Conservation (phyloP, 1,284 basidiomycete species). For the Xerocomus amazonicus region DNA sequence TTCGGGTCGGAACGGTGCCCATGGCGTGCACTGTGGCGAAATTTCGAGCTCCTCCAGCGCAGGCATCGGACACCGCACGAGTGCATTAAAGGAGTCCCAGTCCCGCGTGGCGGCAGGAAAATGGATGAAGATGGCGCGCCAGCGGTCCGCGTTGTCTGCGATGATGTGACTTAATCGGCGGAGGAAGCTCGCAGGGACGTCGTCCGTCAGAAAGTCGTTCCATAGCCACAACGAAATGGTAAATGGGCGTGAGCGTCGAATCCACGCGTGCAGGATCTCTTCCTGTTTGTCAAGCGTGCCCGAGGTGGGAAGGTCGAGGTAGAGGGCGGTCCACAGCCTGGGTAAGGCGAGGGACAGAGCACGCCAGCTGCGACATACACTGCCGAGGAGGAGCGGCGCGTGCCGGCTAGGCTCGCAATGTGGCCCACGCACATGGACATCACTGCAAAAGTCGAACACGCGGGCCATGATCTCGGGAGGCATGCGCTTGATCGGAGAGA, state of each 20-base stretch:
- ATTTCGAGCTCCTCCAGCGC: constrained; percentile 31
- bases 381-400: constrained; percentile 27
- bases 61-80: constrained; percentile 25
- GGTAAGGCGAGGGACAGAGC: constrained; percentile 28
- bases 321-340: constrained; percentile 31
- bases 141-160: constrained; percentile 25
- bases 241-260: constrained; percentile 27
- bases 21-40: constrained; percentile 32
- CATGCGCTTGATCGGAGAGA: constrained; percentile 32
- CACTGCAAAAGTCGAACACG: constrained; percentile 32
- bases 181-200: constrained; percentile 27
- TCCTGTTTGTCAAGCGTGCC: constrained; percentile 24
- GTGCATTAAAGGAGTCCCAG: constrained; percentile 25
- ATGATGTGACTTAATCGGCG: constrained; percentile 19
- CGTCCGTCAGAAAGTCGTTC: constrained; percentile 33
- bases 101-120: constrained; percentile 28
- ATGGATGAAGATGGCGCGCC: constrained; percentile 31
- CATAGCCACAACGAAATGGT: constrained; percentile 28
- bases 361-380: constrained; percentile 30
- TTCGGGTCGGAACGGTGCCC: constrained; percentile 31
- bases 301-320: constrained; percentile 28
- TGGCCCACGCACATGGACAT: constrained; percentile 24
- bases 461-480: constrained; percentile 34
- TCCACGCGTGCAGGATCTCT: constrained; percentile 25
- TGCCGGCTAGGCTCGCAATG: constrained; percentile 31